Percentiles rank a stretch among this genome's conserved stretches.
These are phyloP conservation scores for Sarocladium oryzae DNA, from an alignment of 2,329 filamentous ascomycete species.

Conservation along the genomic window DNA sequence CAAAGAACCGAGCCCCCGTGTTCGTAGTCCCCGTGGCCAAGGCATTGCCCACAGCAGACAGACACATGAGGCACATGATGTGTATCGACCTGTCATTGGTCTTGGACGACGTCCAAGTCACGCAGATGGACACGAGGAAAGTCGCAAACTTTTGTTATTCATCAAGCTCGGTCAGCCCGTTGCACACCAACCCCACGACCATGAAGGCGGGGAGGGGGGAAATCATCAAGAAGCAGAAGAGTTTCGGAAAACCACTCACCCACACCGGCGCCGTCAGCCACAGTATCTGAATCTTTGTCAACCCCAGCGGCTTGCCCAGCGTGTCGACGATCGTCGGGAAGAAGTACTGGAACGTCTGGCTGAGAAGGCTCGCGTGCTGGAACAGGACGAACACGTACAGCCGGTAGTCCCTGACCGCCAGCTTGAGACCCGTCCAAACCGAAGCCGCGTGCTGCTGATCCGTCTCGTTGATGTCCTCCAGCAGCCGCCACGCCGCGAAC, in stretches of 20 bases:
- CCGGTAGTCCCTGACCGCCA: constrained; percentile 41
- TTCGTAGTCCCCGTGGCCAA: constrained; percentile 46
- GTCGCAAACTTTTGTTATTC: constrained; percentile 46
- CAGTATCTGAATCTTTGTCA: constrained; percentile 45
- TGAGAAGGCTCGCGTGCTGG: constrained; percentile 44
- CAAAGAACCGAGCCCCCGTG: constrained; percentile 50
- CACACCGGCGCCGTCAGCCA: constrained; percentile 53
- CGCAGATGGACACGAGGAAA: constrained; percentile 45
- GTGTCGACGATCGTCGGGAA: constrained; percentile 59
- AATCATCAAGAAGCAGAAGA: background rate
- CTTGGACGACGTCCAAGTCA: constrained; percentile 48
- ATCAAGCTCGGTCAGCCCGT: no score
- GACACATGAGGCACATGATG: constrained; percentile 44
- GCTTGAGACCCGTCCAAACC: constrained; percentile 37
- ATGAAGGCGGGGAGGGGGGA: background rate
- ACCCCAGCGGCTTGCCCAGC: constrained; percentile 36
- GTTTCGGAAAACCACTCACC: constrained; percentile 23
- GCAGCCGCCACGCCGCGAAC: constrained; percentile 45
- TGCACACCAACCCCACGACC: no score
- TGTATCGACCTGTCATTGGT: constrained; percentile 51
- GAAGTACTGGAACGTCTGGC: constrained; percentile 57
- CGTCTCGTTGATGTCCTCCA: constrained; percentile 40
- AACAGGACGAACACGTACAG: constrained; percentile 48
- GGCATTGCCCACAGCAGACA: constrained; percentile 47
- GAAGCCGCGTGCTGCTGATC: constrained; percentile 30